phyloP scores from a whole-genome alignment of 1,139 yeast species.

The Yamadazyma diospyri region DNA sequence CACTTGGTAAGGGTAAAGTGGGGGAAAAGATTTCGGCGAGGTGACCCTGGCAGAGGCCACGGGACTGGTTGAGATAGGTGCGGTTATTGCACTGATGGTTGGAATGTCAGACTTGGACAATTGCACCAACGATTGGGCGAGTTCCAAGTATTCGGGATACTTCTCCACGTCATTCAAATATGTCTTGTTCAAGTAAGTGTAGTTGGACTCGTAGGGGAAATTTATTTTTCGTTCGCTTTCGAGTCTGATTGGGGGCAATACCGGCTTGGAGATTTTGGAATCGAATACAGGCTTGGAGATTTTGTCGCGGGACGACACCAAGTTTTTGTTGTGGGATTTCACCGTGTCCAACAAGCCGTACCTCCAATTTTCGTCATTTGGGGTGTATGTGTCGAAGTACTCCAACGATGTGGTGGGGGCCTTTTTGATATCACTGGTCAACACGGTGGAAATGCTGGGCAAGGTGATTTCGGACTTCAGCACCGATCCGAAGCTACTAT shows the following conservation, averaged over 20 bases:
- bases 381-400: conserved; percentile 47
- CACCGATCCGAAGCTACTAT: conserved; percentile 1
- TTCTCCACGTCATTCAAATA: conserved; percentile 43
- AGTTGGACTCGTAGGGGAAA: conserved; percentile 55
- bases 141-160: conserved; percentile 48
- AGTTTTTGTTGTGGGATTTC: conserved; percentile 15
- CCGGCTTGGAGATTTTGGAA: conserved; percentile 33
- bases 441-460: conserved; percentile 44
- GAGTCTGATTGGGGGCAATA: conserved; percentile 22
- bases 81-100: conserved; percentile 4
- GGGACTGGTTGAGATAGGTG: conserved; percentile 2
- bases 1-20: conserved; percentile 16
- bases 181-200: conserved; percentile 47
- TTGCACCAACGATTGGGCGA: conserved; percentile 43
- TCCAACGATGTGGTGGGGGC: conserved; percentile 45
- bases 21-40: conserved; percentile 12
- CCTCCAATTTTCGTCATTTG: conserved; percentile 47
- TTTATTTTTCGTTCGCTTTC: conserved; percentile 41
- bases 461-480: conserved; percentile 19
- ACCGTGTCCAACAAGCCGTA: conserved; percentile 40
- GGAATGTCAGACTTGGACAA: conserved; percentile 21
- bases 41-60: conserved; percentile 3
- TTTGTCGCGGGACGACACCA: conserved; percentile 1
- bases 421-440: conserved; percentile 26
- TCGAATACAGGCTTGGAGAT: conserved; percentile 35